These are phyloP conservation scores for Hanseniaspora clermontiae DNA, from an alignment of 805 yeast genomes.

Conservation along the genomic window DNA sequence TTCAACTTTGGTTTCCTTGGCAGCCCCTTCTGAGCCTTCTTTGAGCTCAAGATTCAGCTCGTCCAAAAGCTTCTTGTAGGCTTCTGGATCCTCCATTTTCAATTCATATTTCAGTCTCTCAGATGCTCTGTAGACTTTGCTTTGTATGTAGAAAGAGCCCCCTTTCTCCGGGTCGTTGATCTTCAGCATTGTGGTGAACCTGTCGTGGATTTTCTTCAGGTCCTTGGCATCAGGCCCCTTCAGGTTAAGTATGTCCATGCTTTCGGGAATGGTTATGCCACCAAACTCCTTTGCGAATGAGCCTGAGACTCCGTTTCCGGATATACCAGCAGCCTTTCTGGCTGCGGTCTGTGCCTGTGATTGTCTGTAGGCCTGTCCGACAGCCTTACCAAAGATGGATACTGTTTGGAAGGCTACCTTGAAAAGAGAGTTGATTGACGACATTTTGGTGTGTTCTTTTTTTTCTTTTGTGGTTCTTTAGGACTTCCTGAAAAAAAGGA, in stretches of 20 bases:
- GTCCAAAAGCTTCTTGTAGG: constrained; percentile 36
- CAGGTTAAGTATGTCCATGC: constrained; percentile 77
- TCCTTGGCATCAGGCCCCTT: constrained; percentile 44
- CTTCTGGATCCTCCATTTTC: constrained; percentile 8
- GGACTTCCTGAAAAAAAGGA: too few relatives aligned
- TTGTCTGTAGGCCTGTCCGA: constrained; percentile 92
- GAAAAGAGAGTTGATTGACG: constrained; percentile 85
- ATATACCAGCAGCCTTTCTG: constrained; percentile 40
- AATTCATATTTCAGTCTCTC: constrained; percentile 57
- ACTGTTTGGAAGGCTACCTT: constrained; percentile 91
- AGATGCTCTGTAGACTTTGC: constrained; percentile 87
- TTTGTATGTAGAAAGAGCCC: constrained; percentile 87
- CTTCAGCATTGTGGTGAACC: constrained; percentile 71
- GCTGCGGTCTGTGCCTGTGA: constrained; percentile 89
- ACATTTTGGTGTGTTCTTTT: constrained; percentile 16
- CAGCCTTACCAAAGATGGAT: constrained; percentile 88
- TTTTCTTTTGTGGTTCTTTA: too few relatives aligned
- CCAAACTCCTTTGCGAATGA: constrained; percentile 37
- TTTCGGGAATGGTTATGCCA: constrained; percentile 79
- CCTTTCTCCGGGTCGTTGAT: constrained; percentile 89
- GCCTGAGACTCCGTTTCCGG: constrained; percentile 29
- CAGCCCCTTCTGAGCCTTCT: constrained; percentile 15
- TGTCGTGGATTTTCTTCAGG: constrained; percentile 48
- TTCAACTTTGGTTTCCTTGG: neutral
- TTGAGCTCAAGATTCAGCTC: neutral